Conservation (phyloP, 2,329 filamentous ascomycete genomes). For the Balansia obtecta region DNA sequence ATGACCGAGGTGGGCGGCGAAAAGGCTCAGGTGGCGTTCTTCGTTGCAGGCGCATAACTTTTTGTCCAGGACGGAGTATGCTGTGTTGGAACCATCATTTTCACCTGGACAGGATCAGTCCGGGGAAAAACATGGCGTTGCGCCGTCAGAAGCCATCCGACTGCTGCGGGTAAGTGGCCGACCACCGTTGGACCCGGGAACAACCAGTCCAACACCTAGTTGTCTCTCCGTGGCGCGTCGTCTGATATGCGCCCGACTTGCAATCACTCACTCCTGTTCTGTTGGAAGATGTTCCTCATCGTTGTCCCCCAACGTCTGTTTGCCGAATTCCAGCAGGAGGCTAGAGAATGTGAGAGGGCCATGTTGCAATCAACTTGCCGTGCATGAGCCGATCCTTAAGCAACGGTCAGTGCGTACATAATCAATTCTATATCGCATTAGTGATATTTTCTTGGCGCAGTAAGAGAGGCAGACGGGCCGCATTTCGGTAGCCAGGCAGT, state of each 20-base stretch:
- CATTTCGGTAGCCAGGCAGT: too few relatives aligned
- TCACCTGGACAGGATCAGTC: background rate
- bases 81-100: background rate
- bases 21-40: background rate
- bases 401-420: background rate
- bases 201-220: background rate
- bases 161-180: background rate
- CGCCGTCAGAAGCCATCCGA: conserved; percentile 1
- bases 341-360: background rate
- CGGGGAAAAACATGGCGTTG: background rate
- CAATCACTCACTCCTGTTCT: background rate
- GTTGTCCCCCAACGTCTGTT: too few relatives aligned
- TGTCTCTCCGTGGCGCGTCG: background rate
- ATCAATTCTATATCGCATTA: background rate
- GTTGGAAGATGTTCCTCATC: background rate
- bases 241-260: background rate
- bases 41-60: background rate
- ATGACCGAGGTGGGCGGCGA: conserved; percentile 1
- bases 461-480: too few relatives aligned
- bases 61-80: background rate
- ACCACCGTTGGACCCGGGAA: background rate
- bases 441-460: too few relatives aligned
- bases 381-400: background rate
- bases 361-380: background rate
- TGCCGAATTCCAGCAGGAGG: background rate